Evolutionary conservation across 108 stramenopile genomes (phyloP).

Genomic region (Fistulifera pelliculosa): DNA sequence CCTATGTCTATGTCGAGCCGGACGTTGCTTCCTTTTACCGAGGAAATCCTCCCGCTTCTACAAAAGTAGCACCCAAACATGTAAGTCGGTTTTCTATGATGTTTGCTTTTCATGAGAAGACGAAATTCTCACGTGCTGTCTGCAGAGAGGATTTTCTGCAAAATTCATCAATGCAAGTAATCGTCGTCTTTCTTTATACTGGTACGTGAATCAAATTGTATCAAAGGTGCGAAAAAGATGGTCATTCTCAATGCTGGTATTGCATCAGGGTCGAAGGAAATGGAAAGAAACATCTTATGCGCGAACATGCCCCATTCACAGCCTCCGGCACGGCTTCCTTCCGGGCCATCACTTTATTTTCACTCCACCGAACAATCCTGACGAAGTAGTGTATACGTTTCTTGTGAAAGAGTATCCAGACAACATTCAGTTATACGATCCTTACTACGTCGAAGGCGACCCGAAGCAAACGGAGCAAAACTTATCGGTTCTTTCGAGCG

Average conservation of each 20-base stretch:
- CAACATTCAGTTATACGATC: constrained; percentile 56
- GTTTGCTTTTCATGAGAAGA: too few relatives aligned
- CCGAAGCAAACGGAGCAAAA: constrained; percentile 48
- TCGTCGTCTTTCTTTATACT: constrained; percentile 29
- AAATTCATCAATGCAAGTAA: constrained; percentile 72
- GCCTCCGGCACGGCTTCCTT: constrained; percentile 45
- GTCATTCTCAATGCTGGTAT: too few relatives aligned
- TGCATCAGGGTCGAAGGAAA: constrained; percentile 12
- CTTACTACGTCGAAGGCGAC: constrained; percentile 47
- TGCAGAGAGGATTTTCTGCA: constrained; percentile 56
- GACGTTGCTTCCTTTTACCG: constrained; percentile 62
- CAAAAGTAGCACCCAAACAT: constrained; percentile 27
- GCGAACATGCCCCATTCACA: constrained; percentile 32
- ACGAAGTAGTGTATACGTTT: constrained; percentile 15
- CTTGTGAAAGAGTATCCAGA: constrained; percentile 35
- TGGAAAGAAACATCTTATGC: constrained; percentile 20
- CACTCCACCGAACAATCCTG: constrained; percentile 14
- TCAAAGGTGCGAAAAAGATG: too few relatives aligned
- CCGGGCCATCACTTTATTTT: constrained; percentile 56
- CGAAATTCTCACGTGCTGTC: too few relatives aligned
- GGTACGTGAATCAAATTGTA: too few relatives aligned
- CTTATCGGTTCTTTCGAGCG: constrained; percentile 26
- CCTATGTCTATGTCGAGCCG: constrained; percentile 58
- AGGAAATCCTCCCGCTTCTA: constrained; percentile 14
- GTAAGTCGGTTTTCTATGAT: too few relatives aligned